Conservation (phyloP, 257 asterid species). For the Fraxinus quadrangulata region DNA sequence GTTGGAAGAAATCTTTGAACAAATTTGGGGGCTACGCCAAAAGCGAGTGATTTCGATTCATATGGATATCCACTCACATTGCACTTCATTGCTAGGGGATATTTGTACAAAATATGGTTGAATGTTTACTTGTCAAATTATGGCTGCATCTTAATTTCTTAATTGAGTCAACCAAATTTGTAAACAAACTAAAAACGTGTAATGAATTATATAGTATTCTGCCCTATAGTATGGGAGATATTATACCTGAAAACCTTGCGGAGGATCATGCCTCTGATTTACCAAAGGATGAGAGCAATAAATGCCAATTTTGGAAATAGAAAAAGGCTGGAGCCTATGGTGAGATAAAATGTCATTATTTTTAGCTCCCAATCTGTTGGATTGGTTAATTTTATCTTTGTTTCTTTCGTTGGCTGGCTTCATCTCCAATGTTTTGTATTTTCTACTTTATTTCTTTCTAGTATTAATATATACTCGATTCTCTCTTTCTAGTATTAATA, state of each 20-base stretch:
- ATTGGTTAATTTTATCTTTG: neutral
- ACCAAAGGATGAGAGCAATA: slow-evolving; percentile 19
- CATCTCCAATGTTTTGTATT: neutral
- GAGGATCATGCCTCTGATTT: slow-evolving; percentile 24
- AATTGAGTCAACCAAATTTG: too few species aligned
- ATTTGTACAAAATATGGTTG: neutral
- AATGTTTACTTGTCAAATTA: neutral
- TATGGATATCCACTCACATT: neutral
- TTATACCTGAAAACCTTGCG: slow-evolving; percentile 18
- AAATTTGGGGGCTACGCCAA: neutral
- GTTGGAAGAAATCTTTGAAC: neutral
- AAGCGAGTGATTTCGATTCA: neutral
- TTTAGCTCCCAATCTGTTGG: slow-evolving; percentile 1
- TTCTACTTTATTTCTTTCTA: too few species aligned
- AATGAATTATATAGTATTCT: neutral
- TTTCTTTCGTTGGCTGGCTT: neutral
- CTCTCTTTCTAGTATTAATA: too few species aligned
- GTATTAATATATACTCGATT: too few species aligned
- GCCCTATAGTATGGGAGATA: neutral
- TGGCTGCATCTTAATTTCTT: too few species aligned
- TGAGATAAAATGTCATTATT: slow-evolving; percentile 18
- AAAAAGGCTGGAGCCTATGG: slow-evolving; percentile 2
- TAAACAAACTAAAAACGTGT: neutral
- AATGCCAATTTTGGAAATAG: slow-evolving; percentile 24
- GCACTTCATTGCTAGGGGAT: neutral